Percentiles rank a stretch among this genome's conserved stretches.
Evolutionary conservation across 148 eudicot genomes (phyloP).

Genomic region (Chenopodium album): DNA sequence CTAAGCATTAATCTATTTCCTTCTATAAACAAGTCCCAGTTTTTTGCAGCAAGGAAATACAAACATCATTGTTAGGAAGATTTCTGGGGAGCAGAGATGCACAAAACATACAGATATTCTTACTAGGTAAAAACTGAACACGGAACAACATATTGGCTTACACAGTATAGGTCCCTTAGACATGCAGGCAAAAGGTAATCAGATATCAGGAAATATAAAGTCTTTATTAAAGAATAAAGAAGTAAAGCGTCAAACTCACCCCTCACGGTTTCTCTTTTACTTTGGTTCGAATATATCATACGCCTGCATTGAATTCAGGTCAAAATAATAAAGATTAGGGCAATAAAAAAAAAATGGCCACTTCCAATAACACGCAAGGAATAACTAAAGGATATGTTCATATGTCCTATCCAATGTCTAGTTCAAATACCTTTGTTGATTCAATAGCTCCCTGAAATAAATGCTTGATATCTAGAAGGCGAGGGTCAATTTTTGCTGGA

Average conservation of each 20-base stretch:
- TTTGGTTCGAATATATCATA: slow-evolving; percentile 65
- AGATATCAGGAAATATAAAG: background rate
- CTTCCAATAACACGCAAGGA: background rate
- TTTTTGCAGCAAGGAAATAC: no score
- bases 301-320: slow-evolving; percentile 36
- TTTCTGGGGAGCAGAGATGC: no score
- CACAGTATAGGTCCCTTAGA: background rate
- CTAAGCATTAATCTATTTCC: no score
- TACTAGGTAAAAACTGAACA: no score
- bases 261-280: slow-evolving; percentile 81
- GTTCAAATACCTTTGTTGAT: slow-evolving; percentile 59
- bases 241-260: slow-evolving; percentile 39
- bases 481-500: slow-evolving; percentile 95
- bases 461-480: slow-evolving; percentile 86
- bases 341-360: background rate
- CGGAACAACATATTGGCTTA: no score
- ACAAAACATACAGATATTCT: no score
- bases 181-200: background rate
- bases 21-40: no score
- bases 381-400: background rate
- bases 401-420: background rate
- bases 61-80: no score
- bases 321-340: background rate
- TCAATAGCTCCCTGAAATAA: slow-evolving; percentile 75
- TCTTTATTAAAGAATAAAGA: background rate